Base-by-base conservation (phyloP, 169 alveolate genomes). In the Cyclospora cayetanensis region DNA sequence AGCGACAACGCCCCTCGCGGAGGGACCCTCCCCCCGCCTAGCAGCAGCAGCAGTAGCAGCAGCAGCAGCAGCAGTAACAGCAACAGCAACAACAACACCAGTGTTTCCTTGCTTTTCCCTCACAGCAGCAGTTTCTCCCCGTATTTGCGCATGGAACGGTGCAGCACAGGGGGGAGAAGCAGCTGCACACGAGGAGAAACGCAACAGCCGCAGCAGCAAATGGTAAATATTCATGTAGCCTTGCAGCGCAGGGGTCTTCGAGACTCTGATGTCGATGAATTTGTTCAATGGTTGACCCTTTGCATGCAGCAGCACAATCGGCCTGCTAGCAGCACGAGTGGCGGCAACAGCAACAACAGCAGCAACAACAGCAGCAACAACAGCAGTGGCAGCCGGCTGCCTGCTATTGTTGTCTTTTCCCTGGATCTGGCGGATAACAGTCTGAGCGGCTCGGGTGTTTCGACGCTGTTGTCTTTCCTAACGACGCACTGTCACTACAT, bases 231-330 rank as follows among this genome's bases (percentile, higher is more conserved):
- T 50, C 83, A 84, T 5, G 83, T 84, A 34, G 76, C 52, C 9
- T 70, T 84, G 42, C 91, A 84, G 70, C 91, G 91, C 29, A 42
- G 72, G 68, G 70, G 83, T 20, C 83, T 84, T 46, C 43, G 91
- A 4, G 91, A 84, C 80, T n/a, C 83, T 22, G 91, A 84, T 35
- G 46, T 84, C 2, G 65, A 63, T n/a, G 91, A 84, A 22, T 65
- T 84, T 42, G 91, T 84, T 5, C 83, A 65, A 43, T 84, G 91
- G 91, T 83, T 84, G 31, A 39, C 91, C 22, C 50, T 39, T 27
- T 84, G 70, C 41, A 34, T 84, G 42, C 91, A 84, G 83, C 80
- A 84, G 55, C 65, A 25, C n/a, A 0, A 11, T 37, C 53, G 65
- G 65, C 12, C 9, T 63, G 25, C 65, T 43, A 66, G 79, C 79